A percentile compares a stretch with the other conserved stretches of the same genome.
Evolutionary conservation across 208 protist genomes (phyloP).

Genomic region (Wallacemonas sp.): DNA sequence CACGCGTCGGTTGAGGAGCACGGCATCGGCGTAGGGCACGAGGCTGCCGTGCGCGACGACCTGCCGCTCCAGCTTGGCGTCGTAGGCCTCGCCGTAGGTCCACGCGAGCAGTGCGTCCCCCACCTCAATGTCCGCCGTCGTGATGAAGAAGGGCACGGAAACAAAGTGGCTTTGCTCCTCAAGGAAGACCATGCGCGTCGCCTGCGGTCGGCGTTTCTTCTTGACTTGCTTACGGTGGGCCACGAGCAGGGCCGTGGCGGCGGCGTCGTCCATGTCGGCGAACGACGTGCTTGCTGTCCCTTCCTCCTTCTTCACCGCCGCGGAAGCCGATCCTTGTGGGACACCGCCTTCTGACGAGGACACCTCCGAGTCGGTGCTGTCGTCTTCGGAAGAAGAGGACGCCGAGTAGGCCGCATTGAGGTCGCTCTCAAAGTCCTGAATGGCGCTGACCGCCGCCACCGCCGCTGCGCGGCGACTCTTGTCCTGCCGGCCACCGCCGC

Average conservation of each 20-base stretch:
- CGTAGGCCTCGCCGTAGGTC: conserved; percentile 91
- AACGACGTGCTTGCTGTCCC: not conserved
- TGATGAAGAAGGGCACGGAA: conserved; percentile 82
- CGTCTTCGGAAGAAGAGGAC: not conserved
- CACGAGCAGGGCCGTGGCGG: conserved; percentile 3
- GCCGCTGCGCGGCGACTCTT: conserved; percentile 8
- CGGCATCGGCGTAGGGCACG: conserved; percentile 66
- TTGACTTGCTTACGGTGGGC: not conserved
- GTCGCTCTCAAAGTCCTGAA: conserved; percentile 3
- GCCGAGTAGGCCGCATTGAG: not conserved
- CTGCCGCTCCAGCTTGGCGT: conserved; percentile 77
- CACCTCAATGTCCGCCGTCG: conserved; percentile 68
- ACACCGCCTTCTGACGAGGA: conserved; percentile 5
- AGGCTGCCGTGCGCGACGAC: conserved; percentile 64
- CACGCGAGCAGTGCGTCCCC: conserved; percentile 74
- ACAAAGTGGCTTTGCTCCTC: conserved; percentile 72
- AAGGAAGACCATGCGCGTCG: conserved; percentile 36
- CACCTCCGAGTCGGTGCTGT: not conserved
- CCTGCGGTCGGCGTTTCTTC: conserved; percentile 12
- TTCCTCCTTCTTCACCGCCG: no score
- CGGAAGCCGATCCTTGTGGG: no score
- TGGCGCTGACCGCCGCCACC: conserved; percentile 5
- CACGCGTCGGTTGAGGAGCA: conserved; percentile 56
- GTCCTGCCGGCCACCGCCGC: not conserved
- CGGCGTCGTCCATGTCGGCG: conserved; percentile 14